A percentile compares a stretch with the other conserved stretches of the same genome.
Conservation (phyloP, 768 basidiomycete species). For the Royoungia palumana region DNA sequence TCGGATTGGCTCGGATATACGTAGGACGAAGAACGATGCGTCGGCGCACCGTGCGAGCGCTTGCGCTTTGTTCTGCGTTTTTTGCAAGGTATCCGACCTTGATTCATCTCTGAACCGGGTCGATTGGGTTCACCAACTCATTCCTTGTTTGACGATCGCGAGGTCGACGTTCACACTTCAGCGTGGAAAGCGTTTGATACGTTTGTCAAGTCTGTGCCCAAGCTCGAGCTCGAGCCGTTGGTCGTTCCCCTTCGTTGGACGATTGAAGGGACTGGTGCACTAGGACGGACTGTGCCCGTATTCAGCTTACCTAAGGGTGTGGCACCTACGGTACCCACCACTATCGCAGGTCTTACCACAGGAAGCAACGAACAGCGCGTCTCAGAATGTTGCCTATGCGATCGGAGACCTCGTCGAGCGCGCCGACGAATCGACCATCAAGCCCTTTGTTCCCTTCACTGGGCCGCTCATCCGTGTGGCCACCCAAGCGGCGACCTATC, state of each 20-base stretch:
- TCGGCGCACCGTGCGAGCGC: conserved; percentile 74
- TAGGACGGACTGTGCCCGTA: conserved; percentile 76
- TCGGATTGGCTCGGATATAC: conserved; percentile 42
- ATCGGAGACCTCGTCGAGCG: conserved; percentile 94
- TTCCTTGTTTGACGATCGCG: conserved; percentile 80
- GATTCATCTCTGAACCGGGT: conserved; percentile 84
- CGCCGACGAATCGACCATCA: conserved; percentile 82
- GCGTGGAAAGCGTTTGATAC: conserved; percentile 82
- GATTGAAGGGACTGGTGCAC: conserved; percentile 80
- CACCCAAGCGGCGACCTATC: too few relatives aligned
- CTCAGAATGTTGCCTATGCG: conserved; percentile 93
- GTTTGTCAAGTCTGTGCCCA: conserved; percentile 86
- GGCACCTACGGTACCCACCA: conserved; percentile 77
- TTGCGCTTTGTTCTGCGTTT: conserved; percentile 71
- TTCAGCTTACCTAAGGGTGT: conserved; percentile 84
- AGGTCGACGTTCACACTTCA: conserved; percentile 71
- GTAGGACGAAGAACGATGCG: conserved; percentile 76
- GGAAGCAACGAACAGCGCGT: conserved; percentile 94
- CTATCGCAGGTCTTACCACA: conserved; percentile 89
- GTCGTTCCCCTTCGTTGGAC: conserved; percentile 86
- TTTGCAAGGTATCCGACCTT: conserved; percentile 80
- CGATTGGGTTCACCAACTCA: conserved; percentile 91
- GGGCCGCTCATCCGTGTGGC: conserved; percentile 93
- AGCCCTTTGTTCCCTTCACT: conserved; percentile 93
- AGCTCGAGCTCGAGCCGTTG: conserved; percentile 88